Percentiles rank a stretch among this genome's conserved stretches.
Evolutionary conservation across 306 rosid genomes (phyloP).

Genomic region (Medicago truncatula): DNA sequence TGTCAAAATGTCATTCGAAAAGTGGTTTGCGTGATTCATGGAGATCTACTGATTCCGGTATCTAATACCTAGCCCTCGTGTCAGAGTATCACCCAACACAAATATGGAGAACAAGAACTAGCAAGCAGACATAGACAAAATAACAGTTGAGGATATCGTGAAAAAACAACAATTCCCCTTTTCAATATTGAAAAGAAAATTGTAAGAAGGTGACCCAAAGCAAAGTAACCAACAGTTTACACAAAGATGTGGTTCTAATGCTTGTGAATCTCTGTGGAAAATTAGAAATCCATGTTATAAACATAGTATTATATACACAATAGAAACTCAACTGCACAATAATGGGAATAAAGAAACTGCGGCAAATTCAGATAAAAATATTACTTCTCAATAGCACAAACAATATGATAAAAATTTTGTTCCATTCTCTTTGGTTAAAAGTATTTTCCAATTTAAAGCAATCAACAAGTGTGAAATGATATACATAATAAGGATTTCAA

Average conservation of each 20-base stretch:
- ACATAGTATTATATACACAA: no score
- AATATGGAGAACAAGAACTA: constrained; percentile 6
- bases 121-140: constrained; percentile 6
- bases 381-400: not conserved
- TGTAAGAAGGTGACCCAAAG: constrained; percentile 30
- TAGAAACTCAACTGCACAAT: constrained; percentile 9
- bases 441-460: constrained; percentile 6
- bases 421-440: not conserved
- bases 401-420: not conserved
- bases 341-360: not conserved
- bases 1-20: not conserved
- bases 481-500: constrained; percentile 1
- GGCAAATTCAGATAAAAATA: constrained; percentile 13
- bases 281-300: no score
- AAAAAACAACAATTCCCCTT: constrained; percentile 12
- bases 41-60: not conserved
- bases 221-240: constrained; percentile 2
- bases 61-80: not conserved
- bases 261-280: not conserved
- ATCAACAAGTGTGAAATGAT: not conserved
- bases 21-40: constrained; percentile 17
- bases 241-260: not conserved
- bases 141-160: constrained; percentile 1
- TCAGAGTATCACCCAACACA: constrained; percentile 22
- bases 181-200: constrained; percentile 7